These are phyloP conservation scores for Patellifolia procumbens DNA, from an alignment of 179 eudicot species.

Conservation along the genomic window DNA sequence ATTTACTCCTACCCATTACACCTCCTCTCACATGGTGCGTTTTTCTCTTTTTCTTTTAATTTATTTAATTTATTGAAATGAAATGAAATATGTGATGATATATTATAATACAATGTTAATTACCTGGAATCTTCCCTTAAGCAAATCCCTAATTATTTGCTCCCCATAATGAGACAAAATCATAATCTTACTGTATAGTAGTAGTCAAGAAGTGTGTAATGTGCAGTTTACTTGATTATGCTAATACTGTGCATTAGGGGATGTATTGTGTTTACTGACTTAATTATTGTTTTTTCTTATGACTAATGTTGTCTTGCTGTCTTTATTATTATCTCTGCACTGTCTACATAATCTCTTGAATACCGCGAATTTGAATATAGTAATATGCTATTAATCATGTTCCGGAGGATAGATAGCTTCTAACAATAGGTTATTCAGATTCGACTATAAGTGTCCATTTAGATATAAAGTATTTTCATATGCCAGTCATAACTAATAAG, in stretches of 20 bases:
- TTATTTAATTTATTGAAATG: not conserved
- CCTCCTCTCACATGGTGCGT: conserved; percentile 37
- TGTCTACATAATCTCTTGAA: conserved; percentile 27
- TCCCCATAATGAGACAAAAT: conserved; percentile 40
- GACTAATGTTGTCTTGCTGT: conserved; percentile 29
- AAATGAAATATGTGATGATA: too few species aligned
- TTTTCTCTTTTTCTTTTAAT: conserved; percentile 3
- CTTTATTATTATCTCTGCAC: conserved; percentile 5
- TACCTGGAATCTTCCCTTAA: conserved; percentile 28
- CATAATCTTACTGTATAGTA: not conserved
- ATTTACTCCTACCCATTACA: conserved; percentile 27
- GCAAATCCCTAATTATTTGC: conserved; percentile 39
- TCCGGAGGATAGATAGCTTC: too few species aligned
- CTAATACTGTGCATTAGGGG: conserved; percentile 15
- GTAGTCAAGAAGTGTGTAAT: too few species aligned
- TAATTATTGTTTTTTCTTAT: conserved; percentile 1
- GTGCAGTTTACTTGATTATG: not conserved
- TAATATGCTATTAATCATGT: too few species aligned
- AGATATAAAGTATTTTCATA: too few species aligned
- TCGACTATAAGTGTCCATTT: too few species aligned
- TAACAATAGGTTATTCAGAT: too few species aligned
- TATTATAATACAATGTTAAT: not conserved
- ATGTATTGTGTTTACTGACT: conserved; percentile 31
- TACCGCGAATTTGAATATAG: not conserved
- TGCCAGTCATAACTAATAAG: too few species aligned